These are phyloP conservation scores for Saccharomyces hybrid DNA, from an alignment of 1,139 yeast genomes.

Conservation along the genomic window DNA sequence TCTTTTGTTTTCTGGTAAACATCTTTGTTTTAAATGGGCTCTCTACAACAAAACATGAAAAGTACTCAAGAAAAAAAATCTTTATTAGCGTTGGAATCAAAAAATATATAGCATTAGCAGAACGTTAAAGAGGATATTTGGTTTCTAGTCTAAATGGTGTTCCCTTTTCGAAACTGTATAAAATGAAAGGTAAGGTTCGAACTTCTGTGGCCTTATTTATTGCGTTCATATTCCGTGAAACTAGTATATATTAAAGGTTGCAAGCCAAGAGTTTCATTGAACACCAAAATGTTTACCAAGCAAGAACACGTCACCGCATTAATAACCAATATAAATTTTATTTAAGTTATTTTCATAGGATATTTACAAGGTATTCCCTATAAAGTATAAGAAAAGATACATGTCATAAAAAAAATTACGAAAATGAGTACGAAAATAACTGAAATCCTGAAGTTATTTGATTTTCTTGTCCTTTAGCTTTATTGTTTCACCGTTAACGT, in stretches of 20 bases:
- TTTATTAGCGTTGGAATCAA: not conserved
- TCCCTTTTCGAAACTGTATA: not conserved
- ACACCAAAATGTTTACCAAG: not conserved
- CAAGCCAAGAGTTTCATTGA: not conserved
- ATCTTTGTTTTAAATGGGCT: not conserved
- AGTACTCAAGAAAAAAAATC: not conserved
- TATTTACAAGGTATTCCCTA: not conserved
- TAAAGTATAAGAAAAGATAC: not conserved
- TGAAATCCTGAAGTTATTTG: slow-evolving; percentile 56
- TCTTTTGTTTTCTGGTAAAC: not conserved
- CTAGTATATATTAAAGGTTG: not conserved
- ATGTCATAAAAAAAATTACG: not conserved
- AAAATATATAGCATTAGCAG: not conserved
- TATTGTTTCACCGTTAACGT: slow-evolving; percentile 84
- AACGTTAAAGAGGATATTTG: not conserved
- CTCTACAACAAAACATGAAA: not conserved
- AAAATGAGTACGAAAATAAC: not conserved
- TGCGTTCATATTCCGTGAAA: not conserved
- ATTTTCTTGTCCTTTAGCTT: slow-evolving; percentile 86
- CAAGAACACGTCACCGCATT: not conserved
- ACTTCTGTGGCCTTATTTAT: not conserved
- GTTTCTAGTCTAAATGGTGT: not conserved
- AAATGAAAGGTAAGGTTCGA: not conserved
- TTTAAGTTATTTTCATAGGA: not conserved
- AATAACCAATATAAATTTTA: not conserved